phyloP scores from a whole-genome alignment of 2,329 filamentous ascomycete genomes.

The Calonectria montana region DNA sequence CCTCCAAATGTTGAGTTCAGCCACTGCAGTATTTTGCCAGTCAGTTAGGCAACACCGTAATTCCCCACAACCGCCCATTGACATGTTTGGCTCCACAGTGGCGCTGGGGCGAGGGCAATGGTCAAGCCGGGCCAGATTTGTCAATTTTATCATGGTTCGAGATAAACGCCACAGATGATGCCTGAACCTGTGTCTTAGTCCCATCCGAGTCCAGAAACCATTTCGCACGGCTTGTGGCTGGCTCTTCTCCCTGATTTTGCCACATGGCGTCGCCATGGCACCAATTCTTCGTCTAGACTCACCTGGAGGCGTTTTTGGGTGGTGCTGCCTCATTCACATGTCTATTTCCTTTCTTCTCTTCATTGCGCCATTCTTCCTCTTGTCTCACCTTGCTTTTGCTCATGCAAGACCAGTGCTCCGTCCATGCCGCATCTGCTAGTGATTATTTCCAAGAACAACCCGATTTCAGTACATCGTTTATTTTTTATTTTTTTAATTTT shows the following conservation, averaged over 20 bases:
- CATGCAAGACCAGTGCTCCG: background rate
- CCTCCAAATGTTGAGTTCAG: background rate
- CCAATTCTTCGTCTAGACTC: background rate
- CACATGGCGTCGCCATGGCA: background rate
- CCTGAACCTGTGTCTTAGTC: background rate
- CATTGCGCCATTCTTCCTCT: background rate
- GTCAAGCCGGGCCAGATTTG: no score
- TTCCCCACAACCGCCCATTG: no score
- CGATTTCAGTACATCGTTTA: no score
- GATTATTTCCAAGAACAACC: no score
- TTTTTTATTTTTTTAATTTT: no score
- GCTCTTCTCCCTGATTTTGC: background rate
- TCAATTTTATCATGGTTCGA: background rate
- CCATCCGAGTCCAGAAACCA: background rate
- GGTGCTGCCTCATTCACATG: background rate
- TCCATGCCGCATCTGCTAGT: background rate
- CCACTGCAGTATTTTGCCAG: background rate
- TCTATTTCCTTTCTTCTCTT: background rate
- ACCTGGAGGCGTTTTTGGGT: background rate
- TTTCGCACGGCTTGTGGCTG: background rate
- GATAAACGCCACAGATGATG: background rate
- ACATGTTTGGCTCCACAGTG: no score
- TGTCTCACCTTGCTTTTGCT: background rate
- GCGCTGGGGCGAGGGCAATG: no score
- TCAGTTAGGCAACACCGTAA: background rate